Percentiles rank a stretch among this genome's conserved stretches.
These are phyloP conservation scores for Hypholoma fasciculare DNA, from an alignment of 768 basidiomycete genomes.

Conservation along the genomic window DNA sequence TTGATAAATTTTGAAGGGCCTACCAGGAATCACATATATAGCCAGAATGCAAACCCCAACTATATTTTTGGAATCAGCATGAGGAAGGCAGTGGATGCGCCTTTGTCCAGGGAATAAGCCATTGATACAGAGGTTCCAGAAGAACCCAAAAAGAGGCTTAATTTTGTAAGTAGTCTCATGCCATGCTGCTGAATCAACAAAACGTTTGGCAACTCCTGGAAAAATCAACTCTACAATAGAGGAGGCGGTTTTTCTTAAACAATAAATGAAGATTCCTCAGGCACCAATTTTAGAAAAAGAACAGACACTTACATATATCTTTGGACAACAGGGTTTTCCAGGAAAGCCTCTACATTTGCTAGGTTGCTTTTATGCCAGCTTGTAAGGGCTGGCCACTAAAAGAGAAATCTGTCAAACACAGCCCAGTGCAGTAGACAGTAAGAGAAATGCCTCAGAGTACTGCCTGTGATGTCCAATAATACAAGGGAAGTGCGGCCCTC, in stretches of 20 bases:
- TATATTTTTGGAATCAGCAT: conserved; percentile 29
- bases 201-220: conserved; percentile 18
- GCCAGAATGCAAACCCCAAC: conserved; percentile 28
- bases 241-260: conserved; percentile 10
- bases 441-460: background rate
- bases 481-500: background rate
- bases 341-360: background rate
- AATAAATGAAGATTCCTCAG: too few relatives aligned
- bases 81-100: conserved; percentile 17
- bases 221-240: conserved; percentile 13
- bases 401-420: background rate
- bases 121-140: conserved; percentile 11
- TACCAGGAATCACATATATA: conserved; percentile 21
- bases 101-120: conserved; percentile 1
- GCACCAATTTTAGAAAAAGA: too few relatives aligned
- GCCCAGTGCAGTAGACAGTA: background rate
- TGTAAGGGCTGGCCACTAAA: background rate
- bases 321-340: background rate
- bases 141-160: conserved; percentile 2
- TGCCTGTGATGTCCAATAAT: background rate
- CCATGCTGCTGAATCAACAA: conserved; percentile 9
- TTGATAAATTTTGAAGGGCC: background rate
- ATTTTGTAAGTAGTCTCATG: conserved; percentile 15
- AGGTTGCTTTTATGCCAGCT: conserved; percentile 1
- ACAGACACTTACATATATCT: background rate